A percentile compares a stretch with the other conserved stretches of the same genome.
These are phyloP conservation scores for Phytopythium ostracodes DNA, from an alignment of 352 stramenopile species.

Conservation along the genomic window DNA sequence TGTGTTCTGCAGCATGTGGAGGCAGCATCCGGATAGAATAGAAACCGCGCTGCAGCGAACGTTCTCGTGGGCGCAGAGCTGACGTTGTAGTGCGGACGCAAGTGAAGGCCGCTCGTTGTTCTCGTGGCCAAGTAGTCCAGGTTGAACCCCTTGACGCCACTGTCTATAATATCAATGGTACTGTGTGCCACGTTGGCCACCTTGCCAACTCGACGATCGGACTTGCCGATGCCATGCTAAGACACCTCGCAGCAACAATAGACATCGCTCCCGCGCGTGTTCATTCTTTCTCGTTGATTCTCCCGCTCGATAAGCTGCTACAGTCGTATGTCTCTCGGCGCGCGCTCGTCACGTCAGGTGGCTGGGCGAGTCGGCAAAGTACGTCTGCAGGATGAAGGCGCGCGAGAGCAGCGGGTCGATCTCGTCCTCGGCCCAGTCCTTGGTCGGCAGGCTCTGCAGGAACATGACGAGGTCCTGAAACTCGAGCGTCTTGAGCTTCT, in stretches of 20 bases:
- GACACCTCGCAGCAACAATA: too few species aligned
- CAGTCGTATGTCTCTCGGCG: background rate
- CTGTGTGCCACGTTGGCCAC: too few species aligned
- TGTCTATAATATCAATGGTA: too few species aligned
- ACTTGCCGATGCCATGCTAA: too few species aligned
- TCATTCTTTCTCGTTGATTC: too few species aligned
- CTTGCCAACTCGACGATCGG: too few species aligned
- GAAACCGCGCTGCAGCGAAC: background rate
- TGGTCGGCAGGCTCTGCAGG: constrained; percentile 95
- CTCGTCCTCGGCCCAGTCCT: constrained; percentile 96
- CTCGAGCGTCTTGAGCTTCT: constrained; percentile 93
- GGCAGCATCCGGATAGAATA: background rate
- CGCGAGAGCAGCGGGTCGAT: constrained; percentile 98
- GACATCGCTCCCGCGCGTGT: too few species aligned
- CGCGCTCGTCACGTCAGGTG: constrained; percentile 62
- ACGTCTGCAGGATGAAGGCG: constrained; percentile 93
- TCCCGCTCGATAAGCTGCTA: background rate
- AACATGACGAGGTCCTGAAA: constrained; percentile 98
- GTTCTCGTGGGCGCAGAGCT: constrained; percentile 1
- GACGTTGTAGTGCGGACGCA: too few species aligned
- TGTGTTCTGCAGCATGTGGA: background rate
- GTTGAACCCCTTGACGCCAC: background rate
- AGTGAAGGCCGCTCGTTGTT: background rate
- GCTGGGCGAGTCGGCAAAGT: constrained; percentile 85
- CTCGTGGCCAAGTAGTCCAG: background rate